Conservation (phyloP, 345 rosid species). For the Limnanthes douglasii region DNA sequence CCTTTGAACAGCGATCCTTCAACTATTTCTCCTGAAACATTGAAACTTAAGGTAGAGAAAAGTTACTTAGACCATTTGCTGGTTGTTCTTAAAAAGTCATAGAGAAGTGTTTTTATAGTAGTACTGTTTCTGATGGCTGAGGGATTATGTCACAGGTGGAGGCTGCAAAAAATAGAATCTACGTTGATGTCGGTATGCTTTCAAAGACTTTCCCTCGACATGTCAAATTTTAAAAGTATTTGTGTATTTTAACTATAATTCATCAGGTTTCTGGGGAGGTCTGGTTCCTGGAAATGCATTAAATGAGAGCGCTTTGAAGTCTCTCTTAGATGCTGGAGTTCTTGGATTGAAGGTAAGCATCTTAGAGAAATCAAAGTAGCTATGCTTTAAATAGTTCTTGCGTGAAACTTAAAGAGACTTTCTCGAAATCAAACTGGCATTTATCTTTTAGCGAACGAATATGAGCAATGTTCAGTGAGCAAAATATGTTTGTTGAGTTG, state of each 20-base stretch:
- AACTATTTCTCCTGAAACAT: conserved; percentile 64
- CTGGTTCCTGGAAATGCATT: conserved; percentile 89
- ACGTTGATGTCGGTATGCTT: conserved; percentile 71
- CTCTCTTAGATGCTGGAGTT: conserved; percentile 70
- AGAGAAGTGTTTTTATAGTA: no score
- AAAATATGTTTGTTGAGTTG: no score
- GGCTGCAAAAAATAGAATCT: conserved; percentile 63
- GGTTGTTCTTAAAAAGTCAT: no score
- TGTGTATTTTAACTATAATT: no score
- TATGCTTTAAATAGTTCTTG: no score
- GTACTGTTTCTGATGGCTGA: conserved; percentile 3
- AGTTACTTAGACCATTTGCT: no score
- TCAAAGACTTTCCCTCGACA: conserved; percentile 1
- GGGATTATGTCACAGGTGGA: conserved; percentile 27
- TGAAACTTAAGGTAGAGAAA: conserved; percentile 53
- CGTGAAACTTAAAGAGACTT: no score
- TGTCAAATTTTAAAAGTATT: conserved; percentile 3
- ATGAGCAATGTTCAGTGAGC: no score
- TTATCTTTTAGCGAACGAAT: no score
- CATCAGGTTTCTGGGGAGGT: conserved; percentile 97
- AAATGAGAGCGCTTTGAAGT: conserved; percentile 45
- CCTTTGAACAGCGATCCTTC: conserved; percentile 77
- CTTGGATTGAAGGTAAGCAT: conserved; percentile 81
- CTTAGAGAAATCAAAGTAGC: background rate
- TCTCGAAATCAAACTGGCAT: no score